Evolutionary conservation across 2,329 filamentous ascomycete species (phyloP), one percentile per base, ranked within the genome.

Genomic region (Cladophialophora bantiana): DNA sequence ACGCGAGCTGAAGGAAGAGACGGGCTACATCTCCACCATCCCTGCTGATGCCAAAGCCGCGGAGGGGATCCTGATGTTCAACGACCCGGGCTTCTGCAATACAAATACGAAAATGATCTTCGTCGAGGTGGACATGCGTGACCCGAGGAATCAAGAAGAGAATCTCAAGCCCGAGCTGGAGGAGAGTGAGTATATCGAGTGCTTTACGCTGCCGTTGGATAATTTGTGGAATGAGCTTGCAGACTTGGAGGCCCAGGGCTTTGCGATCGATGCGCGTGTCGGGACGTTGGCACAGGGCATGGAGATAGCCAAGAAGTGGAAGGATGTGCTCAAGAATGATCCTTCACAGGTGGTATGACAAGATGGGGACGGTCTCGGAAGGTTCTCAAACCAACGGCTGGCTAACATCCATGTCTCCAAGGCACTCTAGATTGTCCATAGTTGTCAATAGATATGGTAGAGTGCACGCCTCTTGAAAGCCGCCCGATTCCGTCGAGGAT

Each of bases 171-270:
- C 91, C 0, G 81, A 90, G 74, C 82, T 94, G 6, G 91, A 94
- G 75, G 91, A 93, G 32, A 89, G 88, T 69, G 91, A 94, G 78
- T 94, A 93, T 75, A 94, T 94, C 74, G 90, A 94, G 76, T 89
- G 89, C 38, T 94, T 94, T 73, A 86, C 85, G 7, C 83, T 92
- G 7, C 89, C 88, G 5, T 75, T 94, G 52, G 80, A 78, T 20
- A 81, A 84, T 13, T 77, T 94, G 45, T 93, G 89, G 81, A 83
- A 83, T 0, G 88, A 90, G 74, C 89, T 89, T 75, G 87, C 87
- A 76, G 84, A 77, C 70, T 81, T 93, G 0, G 90, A 93, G 74
- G 31, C 80, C 1, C 82, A 92, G 70, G 92, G 92, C 0, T 93
- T 86, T 77, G 91, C 90, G 0, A 91, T 95, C 71, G 92, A 95